Evolutionary conservation across 2,329 filamentous ascomycete genomes (phyloP), one percentile per base, ranked within the genome.

Genomic region (Scytalidium lignicola): DNA sequence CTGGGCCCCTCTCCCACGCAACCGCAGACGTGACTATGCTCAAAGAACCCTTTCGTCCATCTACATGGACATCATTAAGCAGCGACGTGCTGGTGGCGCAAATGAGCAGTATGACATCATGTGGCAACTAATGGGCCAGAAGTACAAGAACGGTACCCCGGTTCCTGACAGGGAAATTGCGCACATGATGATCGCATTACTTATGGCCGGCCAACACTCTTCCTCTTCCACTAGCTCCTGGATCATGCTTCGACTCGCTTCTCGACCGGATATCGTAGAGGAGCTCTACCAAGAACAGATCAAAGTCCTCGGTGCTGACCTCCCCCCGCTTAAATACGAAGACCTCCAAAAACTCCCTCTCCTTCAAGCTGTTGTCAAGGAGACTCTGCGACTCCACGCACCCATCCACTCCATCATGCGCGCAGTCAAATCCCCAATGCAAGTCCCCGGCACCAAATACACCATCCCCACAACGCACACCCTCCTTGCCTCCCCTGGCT

Each of bases 351-450:
- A 85, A 67, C 79, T 96, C 28, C 82, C 89, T 44, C 80, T 96
- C 18, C 88, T 95, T 74, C 78, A 85, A 60, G 86, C 89, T 60
- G 84, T 95, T 55, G 79, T 96, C 70, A 93, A 92, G 73, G 91
- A 96, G 71, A 95, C 91, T 2, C 84, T 96, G 37, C 87, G 91
- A 55, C 76, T 96, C 15, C 88, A 96, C 67, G 87, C 90, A 1
- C 91, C 91, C 1, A 96, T 97, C 62, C 91, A 96, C 78, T 93
- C 88, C 45, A 95, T 97, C 63, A 82, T 97, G 77, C 89, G 91
- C 61, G 87, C 88, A 60, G 92, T 96, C 67, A 96, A 92, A 74
- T 81, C 82, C 57, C 90, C 91, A 51, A 89, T 96, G 80, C 79
- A 83, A 10, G 80, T 96, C 21, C 83, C 90, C 23, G 88, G 87